Percentiles rank a stretch among this genome's conserved stretches.
Conservation (phyloP, 305 asterid species). For the Fraxinus xanthoxyloides region DNA sequence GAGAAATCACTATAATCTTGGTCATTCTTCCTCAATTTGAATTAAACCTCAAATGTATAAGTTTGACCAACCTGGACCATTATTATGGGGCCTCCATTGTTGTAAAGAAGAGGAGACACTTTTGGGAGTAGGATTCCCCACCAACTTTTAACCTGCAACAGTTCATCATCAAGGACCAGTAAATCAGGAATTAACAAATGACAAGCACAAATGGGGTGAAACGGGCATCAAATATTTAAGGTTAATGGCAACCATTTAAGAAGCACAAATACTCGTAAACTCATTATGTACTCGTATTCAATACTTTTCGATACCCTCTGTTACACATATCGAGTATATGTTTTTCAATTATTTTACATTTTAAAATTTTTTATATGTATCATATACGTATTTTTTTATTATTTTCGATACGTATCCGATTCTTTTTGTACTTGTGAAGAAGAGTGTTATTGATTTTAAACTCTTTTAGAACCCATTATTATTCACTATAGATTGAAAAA, state of each 20-base stretch:
- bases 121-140: conserved; percentile 81
- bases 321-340: neutral
- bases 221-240: conserved; percentile 4
- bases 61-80: conserved; percentile 74
- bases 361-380: neutral
- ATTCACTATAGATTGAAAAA: neutral
- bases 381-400: neutral
- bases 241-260: neutral
- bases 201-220: neutral
- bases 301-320: neutral
- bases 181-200: neutral
- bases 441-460: neutral
- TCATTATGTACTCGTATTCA: neutral
- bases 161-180: conserved; percentile 21
- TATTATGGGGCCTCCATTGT: conserved; percentile 83
- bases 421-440: neutral
- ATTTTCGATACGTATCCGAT: neutral
- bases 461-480: neutral
- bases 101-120: conserved; percentile 62
- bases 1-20: neutral
- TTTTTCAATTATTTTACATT: neutral
- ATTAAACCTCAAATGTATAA: conserved; percentile 5
- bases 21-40: conserved; percentile 14
- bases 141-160: conserved; percentile 80
- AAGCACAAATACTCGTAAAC: neutral